Conservation (phyloP, 2,329 filamentous ascomycete genomes). For the Pseudocercospora cruenta region DNA sequence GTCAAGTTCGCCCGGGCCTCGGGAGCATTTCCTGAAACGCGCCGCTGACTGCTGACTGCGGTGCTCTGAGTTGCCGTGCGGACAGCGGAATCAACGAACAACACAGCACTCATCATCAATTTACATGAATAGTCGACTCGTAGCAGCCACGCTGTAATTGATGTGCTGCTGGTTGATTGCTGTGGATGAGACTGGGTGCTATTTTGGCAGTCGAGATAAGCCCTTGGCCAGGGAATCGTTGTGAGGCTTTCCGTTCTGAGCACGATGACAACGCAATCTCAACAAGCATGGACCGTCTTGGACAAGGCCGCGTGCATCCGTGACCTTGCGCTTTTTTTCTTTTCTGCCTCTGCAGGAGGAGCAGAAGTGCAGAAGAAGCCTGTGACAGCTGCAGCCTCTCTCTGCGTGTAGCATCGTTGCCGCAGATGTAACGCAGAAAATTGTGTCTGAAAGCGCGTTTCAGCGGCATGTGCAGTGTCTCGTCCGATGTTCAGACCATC, state of each 20-base stretch:
- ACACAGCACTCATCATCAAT: neutral
- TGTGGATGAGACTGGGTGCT: neutral
- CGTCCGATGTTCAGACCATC: neutral
- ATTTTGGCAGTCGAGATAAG: slow-evolving; percentile 1
- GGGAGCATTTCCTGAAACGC: neutral
- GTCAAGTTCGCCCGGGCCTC: neutral
- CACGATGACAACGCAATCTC: slow-evolving; percentile 4
- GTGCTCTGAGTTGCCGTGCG: neutral
- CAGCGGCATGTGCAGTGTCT: neutral
- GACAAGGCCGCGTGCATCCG: neutral
- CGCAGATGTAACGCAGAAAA: neutral
- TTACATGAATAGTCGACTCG: neutral
- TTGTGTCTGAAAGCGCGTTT: neutral
- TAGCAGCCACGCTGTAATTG: neutral
- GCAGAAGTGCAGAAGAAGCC: neutral
- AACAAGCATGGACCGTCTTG: neutral
- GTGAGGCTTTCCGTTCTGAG: neutral
- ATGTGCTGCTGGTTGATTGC: neutral
- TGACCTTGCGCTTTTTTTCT: neutral
- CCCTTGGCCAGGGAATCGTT: neutral
- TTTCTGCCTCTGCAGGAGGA: neutral
- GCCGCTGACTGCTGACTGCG: neutral
- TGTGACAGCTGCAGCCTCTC: neutral
- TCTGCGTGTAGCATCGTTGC: slow-evolving; percentile 9
- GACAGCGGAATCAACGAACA: neutral